phyloP scores from a whole-genome alignment of 23 red algal species.

The Gracilariopsis chorda region DNA sequence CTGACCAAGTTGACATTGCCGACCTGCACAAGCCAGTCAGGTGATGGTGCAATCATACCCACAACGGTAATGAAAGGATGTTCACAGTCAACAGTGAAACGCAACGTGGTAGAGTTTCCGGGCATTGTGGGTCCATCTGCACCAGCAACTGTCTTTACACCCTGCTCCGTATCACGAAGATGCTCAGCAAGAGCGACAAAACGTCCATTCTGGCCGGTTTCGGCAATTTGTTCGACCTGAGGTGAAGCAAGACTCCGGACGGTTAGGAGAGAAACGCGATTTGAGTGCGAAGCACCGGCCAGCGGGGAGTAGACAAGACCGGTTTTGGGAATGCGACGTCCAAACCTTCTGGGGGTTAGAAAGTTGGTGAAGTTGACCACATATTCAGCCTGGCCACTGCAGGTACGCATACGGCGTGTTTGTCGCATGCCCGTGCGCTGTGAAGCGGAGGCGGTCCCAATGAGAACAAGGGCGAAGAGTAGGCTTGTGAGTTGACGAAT shows the following conservation, averaged over 20 bases:
- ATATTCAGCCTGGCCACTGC: conserved; percentile 25
- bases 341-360: neutral
- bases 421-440: too few species aligned
- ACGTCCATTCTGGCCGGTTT: conserved; percentile 27
- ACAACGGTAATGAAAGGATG: conserved; percentile 45
- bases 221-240: conserved; percentile 30
- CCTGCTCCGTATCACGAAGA: neutral
- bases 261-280: conserved; percentile 53
- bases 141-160: neutral
- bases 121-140: conserved; percentile 5
- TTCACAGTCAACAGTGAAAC: conserved; percentile 38
- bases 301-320: conserved; percentile 48
- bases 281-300: conserved; percentile 37
- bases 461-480: neutral
- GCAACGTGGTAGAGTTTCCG: neutral
- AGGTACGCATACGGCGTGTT: neutral
- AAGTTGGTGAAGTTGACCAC: conserved; percentile 46
- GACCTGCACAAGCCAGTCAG: conserved; percentile 66
- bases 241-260: conserved; percentile 9
- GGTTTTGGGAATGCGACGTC: neutral
- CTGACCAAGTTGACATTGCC: conserved; percentile 19
- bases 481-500: neutral
- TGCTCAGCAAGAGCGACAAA: conserved; percentile 9
- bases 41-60: conserved; percentile 51
- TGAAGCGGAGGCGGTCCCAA: neutral